Conservation (phyloP, 805 yeast species). For the Lipomyces anomalus region DNA sequence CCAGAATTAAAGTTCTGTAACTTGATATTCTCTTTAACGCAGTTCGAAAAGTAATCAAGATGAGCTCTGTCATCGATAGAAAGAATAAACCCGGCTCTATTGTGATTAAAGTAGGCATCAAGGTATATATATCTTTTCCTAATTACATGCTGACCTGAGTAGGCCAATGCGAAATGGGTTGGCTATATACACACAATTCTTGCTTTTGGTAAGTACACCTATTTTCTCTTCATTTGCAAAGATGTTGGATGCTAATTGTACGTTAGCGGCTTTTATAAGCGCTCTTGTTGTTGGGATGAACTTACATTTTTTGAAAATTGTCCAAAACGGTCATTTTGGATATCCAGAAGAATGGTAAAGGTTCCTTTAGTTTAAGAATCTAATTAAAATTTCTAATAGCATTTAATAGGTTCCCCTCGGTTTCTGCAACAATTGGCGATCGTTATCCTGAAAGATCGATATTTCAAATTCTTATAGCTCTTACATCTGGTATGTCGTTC, state of each 20-base stretch:
- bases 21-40: too few relatives aligned
- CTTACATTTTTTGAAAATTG: conserved; percentile 83
- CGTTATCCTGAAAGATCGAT: conserved; percentile 91
- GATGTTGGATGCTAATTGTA: not conserved
- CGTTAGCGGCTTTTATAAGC: conserved; percentile 22
- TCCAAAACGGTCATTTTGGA: conserved; percentile 75
- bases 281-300: conserved; percentile 26
- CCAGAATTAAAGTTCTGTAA: too few relatives aligned
- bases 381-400: not conserved
- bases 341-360: conserved; percentile 89
- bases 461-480: conserved; percentile 84
- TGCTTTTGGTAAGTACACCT: conserved; percentile 18
- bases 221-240: not conserved
- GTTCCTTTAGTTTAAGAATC: not conserved
- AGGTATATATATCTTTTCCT: too few relatives aligned
- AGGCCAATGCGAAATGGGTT: conserved; percentile 25
- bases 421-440: conserved; percentile 95
- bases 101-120: not conserved
- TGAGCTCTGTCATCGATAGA: not conserved
- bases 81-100: not conserved
- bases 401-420: conserved; percentile 66
- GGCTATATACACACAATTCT: conserved; percentile 22
- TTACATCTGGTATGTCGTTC: conserved; percentile 65
- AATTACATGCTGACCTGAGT: too few relatives aligned
- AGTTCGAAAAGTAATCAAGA: too few relatives aligned